Evolutionary conservation across 352 stramenopile species (phyloP), one percentile per base, ranked within the genome.

Genomic region (Globisporangium polare): DNA sequence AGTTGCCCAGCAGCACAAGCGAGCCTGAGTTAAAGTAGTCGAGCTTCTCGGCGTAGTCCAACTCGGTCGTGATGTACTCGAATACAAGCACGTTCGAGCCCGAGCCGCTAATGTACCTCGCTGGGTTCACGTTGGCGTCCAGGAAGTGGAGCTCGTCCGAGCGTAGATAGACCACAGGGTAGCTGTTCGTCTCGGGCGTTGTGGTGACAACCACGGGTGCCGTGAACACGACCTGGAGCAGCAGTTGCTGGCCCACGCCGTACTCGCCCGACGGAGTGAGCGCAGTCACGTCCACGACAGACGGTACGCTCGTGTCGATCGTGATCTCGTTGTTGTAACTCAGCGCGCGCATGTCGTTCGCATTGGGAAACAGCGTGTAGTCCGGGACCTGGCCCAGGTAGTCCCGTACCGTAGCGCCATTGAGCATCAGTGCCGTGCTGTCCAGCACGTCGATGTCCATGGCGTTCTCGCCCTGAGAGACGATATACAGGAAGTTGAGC

Each of bases 1-100:
- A 68, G 9, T 35, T 62, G 0, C 22, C 58, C 2, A 80, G 70
- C 0, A 90, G 49, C 3, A 55, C 54, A 10, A 93, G 56, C 7
- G 83, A 86, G 22, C 71, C 64, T 0, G 65, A 24, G 7, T 72
- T 61, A 27, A 83, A 70, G 53, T 95, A 95, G n/a, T 92, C 86
- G 0, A 95, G 65, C 0, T 59, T 46, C 3, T 81, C 66, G 29
- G 80, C 86, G 53, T 84, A 89, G 55, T 94, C 87, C 8, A 67
- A 62, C 13, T 76, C 68, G 0, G 26, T 66, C 9, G 77, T 66
- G 1, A 65, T 83, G 57, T 90, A 93, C 62, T 74, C 63, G 52
- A 93, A 91, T 3, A 55, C 69, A 1, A 93, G 72, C 2, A 69
- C 65, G 2, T 35, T 65, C 0, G 84, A 79, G 4, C 73, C 75